A percentile compares a stretch with the other conserved stretches of the same genome.
Conservation (phyloP, 192 early-diverging fungal genomes). For the Coemansia biformis region DNA sequence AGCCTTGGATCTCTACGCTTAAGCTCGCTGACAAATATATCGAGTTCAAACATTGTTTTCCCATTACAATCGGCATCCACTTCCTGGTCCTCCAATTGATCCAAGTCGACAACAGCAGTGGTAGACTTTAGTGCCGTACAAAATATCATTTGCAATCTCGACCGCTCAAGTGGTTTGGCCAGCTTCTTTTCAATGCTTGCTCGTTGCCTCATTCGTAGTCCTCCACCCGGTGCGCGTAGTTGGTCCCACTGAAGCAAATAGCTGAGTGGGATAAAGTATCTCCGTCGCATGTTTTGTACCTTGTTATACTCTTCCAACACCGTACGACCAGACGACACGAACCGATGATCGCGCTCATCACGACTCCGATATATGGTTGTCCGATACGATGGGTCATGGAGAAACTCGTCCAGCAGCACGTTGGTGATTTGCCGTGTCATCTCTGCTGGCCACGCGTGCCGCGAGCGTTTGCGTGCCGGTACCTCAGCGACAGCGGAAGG, state of each 20-base stretch:
- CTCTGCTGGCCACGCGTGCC: constrained; percentile 40
- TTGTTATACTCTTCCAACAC: constrained; percentile 49
- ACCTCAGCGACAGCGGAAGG: too few relatives aligned
- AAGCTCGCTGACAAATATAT: constrained; percentile 47
- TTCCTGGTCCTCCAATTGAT: constrained; percentile 4
- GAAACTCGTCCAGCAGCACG: constrained; percentile 44
- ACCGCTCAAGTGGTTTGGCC: constrained; percentile 35
- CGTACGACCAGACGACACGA: constrained; percentile 24
- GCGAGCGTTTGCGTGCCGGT: constrained; percentile 40
- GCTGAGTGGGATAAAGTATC: constrained; percentile 47
- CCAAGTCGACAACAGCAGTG: neutral
- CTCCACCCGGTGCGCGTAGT: constrained; percentile 4
- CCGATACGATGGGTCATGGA: constrained; percentile 25
- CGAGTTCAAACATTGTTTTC: constrained; percentile 41
- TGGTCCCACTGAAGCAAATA: constrained; percentile 46
- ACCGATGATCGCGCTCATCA: constrained; percentile 43
- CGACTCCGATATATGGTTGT: constrained; percentile 49
- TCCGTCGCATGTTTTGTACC: constrained; percentile 38
- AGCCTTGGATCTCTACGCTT: constrained; percentile 32
- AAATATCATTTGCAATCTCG: constrained; percentile 37
- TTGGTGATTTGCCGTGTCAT: constrained; percentile 46
- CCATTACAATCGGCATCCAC: constrained; percentile 2
- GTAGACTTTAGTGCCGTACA: constrained; percentile 4
- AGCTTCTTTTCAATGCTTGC: constrained; percentile 40
- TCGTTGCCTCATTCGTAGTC: constrained; percentile 12